phyloP scores from a whole-genome alignment of 805 yeast genomes.

The Ogataea corticis region DNA sequence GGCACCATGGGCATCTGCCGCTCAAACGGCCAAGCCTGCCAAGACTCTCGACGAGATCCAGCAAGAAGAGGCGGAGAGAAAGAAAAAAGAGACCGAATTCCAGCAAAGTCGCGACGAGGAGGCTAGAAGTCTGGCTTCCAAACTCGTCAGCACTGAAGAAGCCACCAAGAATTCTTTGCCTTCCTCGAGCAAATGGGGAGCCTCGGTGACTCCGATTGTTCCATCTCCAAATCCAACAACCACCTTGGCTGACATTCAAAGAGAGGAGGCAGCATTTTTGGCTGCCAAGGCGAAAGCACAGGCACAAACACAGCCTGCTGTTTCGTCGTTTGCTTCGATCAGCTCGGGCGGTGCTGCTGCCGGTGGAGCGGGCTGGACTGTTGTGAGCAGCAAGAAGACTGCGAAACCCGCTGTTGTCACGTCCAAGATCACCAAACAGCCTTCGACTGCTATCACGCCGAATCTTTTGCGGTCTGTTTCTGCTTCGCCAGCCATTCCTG shows the following conservation, averaged over 20 bases:
- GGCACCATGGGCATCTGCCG: conserved; percentile 34
- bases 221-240: conserved; percentile 31
- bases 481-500: conserved; percentile 25
- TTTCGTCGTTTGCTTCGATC: conserved; percentile 29
- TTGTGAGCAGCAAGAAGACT: conserved; percentile 41
- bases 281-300: conserved; percentile 32
- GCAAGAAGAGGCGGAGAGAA: conserved; percentile 46
- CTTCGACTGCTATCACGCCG: conserved; percentile 30
- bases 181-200: conserved; percentile 44
- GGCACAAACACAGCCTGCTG: conserved; percentile 24
- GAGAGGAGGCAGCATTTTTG: conserved; percentile 45
- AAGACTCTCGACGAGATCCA: conserved; percentile 65
- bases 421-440: conserved; percentile 19
- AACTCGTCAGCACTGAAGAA: conserved; percentile 20
- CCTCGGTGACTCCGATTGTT: conserved; percentile 30
- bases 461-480: conserved; percentile 41
- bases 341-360: conserved; percentile 15
- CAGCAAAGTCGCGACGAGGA: conserved; percentile 24
- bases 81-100: conserved; percentile 15
- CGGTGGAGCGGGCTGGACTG: conserved; percentile 36
- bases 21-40: conserved; percentile 34
- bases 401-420: conserved; percentile 26
- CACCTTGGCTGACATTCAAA: conserved; percentile 62
- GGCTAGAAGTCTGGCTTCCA: conserved; percentile 24
- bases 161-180: conserved; percentile 33